Evolutionary conservation across 1,284 basidiomycete genomes (phyloP).

Genomic region (Lignosus rhinocerotis): DNA sequence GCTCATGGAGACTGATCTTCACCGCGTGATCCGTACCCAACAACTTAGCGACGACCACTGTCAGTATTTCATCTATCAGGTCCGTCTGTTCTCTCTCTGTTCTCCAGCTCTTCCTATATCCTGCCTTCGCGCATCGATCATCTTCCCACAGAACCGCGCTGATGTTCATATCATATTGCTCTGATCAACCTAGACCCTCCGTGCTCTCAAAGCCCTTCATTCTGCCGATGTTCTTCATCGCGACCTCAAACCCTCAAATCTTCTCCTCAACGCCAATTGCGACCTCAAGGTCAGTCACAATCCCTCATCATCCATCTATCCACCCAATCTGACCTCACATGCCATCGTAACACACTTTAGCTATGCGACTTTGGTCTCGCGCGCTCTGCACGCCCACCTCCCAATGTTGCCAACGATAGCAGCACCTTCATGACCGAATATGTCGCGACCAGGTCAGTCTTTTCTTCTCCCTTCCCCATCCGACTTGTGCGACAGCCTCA

Average conservation of each 20-base stretch:
- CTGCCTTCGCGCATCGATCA: not conserved
- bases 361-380: constrained; percentile 94
- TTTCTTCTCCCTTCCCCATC: not conserved
- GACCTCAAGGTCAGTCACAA: constrained; percentile 86
- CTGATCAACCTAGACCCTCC: constrained; percentile 59
- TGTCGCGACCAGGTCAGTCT: constrained; percentile 75
- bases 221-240: constrained; percentile 87
- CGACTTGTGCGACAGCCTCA: not conserved
- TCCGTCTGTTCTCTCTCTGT: constrained; percentile 38
- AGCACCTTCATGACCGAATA: constrained; percentile 96
- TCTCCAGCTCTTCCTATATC: not conserved
- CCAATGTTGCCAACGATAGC: constrained; percentile 78
- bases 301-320: constrained; percentile 88
- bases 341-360: constrained; percentile 38
- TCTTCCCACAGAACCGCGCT: too few species aligned
- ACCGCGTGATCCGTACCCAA: constrained; percentile 86
- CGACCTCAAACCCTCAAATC: constrained; percentile 92
- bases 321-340: constrained; percentile 68
- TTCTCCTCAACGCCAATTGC: constrained; percentile 92
- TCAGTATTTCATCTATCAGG: constrained; percentile 96
- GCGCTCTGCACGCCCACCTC: constrained; percentile 78
- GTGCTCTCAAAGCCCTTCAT: constrained; percentile 91
- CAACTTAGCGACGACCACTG: constrained; percentile 87
- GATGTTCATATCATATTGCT: not conserved
- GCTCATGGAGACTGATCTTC: constrained; percentile 90